A percentile compares a stretch with the other conserved stretches of the same genome.
phyloP scores from a whole-genome alignment of 768 basidiomycete species.

The Lyophyllum decastes region DNA sequence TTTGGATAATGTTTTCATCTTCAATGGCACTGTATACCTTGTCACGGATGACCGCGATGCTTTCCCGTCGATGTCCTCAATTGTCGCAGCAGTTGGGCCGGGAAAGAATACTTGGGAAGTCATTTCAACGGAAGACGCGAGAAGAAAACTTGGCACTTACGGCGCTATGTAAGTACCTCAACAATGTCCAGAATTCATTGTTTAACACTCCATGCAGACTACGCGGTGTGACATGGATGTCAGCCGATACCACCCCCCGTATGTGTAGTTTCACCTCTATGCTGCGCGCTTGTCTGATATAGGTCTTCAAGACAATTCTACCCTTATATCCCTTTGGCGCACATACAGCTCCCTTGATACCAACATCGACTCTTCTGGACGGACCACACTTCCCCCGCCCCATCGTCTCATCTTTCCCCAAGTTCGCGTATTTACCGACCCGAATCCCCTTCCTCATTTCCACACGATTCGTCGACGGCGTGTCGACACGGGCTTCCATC shows the following conservation, averaged over 20 bases:
- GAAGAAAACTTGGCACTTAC: conserved; percentile 46
- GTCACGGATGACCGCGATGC: conserved; percentile 64
- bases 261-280: conserved; percentile 22
- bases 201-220: conserved; percentile 39
- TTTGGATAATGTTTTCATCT: conserved; percentile 78
- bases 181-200: neutral
- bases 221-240: conserved; percentile 70
- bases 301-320: conserved; percentile 54
- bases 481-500: conserved; percentile 68
- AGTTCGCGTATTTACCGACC: conserved; percentile 58
- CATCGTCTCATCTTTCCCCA: conserved; percentile 77
- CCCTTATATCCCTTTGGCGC: conserved; percentile 77
- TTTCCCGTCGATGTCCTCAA: conserved; percentile 59
- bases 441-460: conserved; percentile 35
- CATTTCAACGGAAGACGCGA: conserved; percentile 53
- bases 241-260: conserved; percentile 54
- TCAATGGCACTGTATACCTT: conserved; percentile 71
- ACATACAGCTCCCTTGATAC: conserved; percentile 67
- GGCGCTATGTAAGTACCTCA: conserved; percentile 49
- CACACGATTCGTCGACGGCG: conserved; percentile 43
- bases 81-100: conserved; percentile 43
- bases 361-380: conserved; percentile 41
- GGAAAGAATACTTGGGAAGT: conserved; percentile 58
- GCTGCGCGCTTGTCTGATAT: conserved; percentile 1
- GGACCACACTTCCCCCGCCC: conserved; percentile 61